Base-by-base conservation (phyloP, 2,329 filamentous ascomycete species). In the Raffaelea deltoideospora region DNA sequence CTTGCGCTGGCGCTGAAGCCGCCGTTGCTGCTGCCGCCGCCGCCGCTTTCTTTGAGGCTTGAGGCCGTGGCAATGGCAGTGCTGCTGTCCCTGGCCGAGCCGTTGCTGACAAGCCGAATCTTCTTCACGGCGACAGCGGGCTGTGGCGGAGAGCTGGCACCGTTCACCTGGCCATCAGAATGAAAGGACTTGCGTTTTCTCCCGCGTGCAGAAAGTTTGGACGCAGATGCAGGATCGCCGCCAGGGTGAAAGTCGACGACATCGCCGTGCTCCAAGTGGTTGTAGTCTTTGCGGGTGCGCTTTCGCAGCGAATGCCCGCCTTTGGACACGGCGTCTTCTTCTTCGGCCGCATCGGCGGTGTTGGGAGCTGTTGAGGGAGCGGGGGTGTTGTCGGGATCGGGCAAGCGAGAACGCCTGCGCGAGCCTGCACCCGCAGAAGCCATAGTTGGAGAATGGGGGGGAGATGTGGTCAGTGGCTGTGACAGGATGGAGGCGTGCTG, bases 301-400 rank as follows among this genome's bases (percentile, higher is more conserved):
- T 67, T 71, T 44, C 70, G 61, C 22, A 75, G 60, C 24, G 68
- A 70, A 53, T 73, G 70, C 34, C 70, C 69, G 36, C 70, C 69
- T 50, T 74, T 70, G 40, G 60, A 63, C 43, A 63, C 57, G 27
- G 59, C 55, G 18, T 69, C 65, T 31, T 64, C 63, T n/a, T 60
- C 58, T 13, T 54, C 28, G 14, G 35, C 37, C 8, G 18, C 29
- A 4, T 28, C 27, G 11, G 28, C 13, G 10, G 33, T 11, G 14
- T 20, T n/a, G 13, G 23, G 13, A 26, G 23, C 8, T 13, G 27
- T 28, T 11, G 27, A 10, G 27, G 27, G 10, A 28, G 27, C 6
- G 6, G 27, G n/a, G 27, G 26, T 13, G n/a, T 14, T 28, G 6
- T 9, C 6, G 6, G 26, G 14, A 14, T 6, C 26, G 13, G 26